A percentile compares a stretch with the other conserved stretches of the same genome.
phyloP scores from a whole-genome alignment of 768 basidiomycete species.

The Serendipita sp. region DNA sequence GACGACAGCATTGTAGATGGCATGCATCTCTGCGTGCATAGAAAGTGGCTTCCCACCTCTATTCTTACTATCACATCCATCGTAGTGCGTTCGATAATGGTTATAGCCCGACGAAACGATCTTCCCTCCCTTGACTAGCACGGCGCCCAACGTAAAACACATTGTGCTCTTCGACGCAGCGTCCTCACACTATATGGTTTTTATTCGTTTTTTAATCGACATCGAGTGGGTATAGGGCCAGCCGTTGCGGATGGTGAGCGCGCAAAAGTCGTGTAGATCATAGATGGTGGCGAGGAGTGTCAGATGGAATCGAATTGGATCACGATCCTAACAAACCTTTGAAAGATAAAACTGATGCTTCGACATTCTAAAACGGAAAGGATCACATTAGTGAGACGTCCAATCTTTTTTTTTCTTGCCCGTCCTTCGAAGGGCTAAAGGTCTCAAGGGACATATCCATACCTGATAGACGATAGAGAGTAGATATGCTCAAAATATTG shows the following conservation, averaged over 20 bases:
- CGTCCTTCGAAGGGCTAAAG: no score
- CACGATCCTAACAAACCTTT: not conserved
- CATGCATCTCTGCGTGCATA: constrained; percentile 48
- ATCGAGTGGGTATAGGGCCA: no score
- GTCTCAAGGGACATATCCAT: no score
- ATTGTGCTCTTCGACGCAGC: constrained; percentile 37
- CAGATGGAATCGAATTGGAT: no score
- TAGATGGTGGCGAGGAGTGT: no score
- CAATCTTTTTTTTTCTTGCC: no score
- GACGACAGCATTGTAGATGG: constrained; percentile 36
- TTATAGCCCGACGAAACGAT: constrained; percentile 37
- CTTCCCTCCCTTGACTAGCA: constrained; percentile 44
- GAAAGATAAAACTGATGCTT: constrained; percentile 8
- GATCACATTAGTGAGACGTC: no score
- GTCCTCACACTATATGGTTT: constrained; percentile 25
- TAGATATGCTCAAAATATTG: no score
- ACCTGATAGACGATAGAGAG: no score
- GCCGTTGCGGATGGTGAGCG: no score
- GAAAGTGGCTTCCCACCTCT: constrained; percentile 28
- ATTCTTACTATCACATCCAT: constrained; percentile 27
- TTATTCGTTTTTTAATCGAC: no score
- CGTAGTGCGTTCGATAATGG: constrained; percentile 39
- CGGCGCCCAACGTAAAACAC: constrained; percentile 33
- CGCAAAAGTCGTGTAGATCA: no score
- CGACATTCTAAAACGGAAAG: not conserved